Conservation (phyloP, 306 rosid species). For the Cucumis cinereus region DNA sequence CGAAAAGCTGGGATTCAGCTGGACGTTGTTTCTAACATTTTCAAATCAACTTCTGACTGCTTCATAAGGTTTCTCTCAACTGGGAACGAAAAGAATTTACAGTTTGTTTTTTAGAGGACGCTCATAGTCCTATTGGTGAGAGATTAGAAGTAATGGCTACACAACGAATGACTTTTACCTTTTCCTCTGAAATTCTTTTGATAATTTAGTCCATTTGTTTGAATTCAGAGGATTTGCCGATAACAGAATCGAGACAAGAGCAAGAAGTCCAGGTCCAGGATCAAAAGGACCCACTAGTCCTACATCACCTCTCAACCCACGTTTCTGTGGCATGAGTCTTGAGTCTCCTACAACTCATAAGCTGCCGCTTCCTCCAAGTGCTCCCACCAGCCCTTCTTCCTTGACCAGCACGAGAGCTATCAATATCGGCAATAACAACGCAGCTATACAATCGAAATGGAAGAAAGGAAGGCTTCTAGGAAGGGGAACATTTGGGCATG, state of each 20-base stretch:
- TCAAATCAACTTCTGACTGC: slow-evolving; percentile 5
- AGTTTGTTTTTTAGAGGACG: background rate
- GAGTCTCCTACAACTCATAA: slow-evolving; percentile 75
- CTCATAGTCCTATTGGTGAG: background rate
- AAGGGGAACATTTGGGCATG: slow-evolving; percentile 95
- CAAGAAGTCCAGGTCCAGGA: slow-evolving; percentile 75
- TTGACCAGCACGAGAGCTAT: slow-evolving; percentile 24
- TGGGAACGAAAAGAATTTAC: slow-evolving; percentile 4
- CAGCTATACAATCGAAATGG: slow-evolving; percentile 48
- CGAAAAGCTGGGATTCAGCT: background rate
- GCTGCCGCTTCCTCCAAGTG: slow-evolving; percentile 91
- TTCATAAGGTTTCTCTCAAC: slow-evolving; percentile 2
- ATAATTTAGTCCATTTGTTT: slow-evolving; percentile 15
- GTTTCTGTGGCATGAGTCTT: slow-evolving; percentile 32
- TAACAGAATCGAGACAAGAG: slow-evolving; percentile 32
- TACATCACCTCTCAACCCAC: slow-evolving; percentile 76
- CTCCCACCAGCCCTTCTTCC: slow-evolving; percentile 81
- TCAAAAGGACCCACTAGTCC: slow-evolving; percentile 88
- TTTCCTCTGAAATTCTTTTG: background rate
- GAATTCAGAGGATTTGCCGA: slow-evolving; percentile 47
- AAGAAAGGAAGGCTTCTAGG: slow-evolving; percentile 93
- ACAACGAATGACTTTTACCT: background rate
- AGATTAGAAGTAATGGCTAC: slow-evolving; percentile 4
- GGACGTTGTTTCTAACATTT: background rate
- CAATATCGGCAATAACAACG: slow-evolving; percentile 23